phyloP scores from a whole-genome alignment of 2,329 filamentous ascomycete species.

The Zasmidium angulare region DNA sequence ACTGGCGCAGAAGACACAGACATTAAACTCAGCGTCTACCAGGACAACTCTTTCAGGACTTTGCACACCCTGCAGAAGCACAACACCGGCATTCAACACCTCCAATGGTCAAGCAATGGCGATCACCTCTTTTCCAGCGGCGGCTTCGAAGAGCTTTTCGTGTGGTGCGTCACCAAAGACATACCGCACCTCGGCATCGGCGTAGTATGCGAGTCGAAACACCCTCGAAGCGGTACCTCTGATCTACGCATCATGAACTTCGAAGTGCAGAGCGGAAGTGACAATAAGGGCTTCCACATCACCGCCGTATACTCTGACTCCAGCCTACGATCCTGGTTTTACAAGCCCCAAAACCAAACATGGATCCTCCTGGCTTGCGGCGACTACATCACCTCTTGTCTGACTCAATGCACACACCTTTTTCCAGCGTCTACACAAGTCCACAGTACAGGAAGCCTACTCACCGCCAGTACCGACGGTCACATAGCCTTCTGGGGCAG shows the following conservation, averaged over 20 bases:
- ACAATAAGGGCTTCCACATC: constrained; percentile 56
- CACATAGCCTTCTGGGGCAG: constrained; percentile 63
- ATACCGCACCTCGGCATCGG: constrained; percentile 56
- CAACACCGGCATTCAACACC: constrained; percentile 76
- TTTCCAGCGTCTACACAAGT: neutral
- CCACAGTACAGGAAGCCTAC: constrained; percentile 49
- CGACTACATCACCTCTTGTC: constrained; percentile 57
- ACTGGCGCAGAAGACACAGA: constrained; percentile 71
- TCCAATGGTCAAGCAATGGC: constrained; percentile 69
- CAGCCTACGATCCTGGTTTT: constrained; percentile 57
- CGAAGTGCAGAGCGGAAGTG: constrained; percentile 49
- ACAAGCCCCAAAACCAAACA: constrained; percentile 6
- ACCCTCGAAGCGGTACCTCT: constrained; percentile 51
- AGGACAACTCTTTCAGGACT: constrained; percentile 44
- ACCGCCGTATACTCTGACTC: constrained; percentile 84
- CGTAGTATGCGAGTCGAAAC: constrained; percentile 52
- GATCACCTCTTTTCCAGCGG: constrained; percentile 79
- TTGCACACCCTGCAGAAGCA: constrained; percentile 72
- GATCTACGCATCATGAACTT: constrained; percentile 84
- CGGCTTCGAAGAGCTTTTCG: constrained; percentile 83
- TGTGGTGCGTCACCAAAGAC: constrained; percentile 66
- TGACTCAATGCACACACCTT: constrained; percentile 61
- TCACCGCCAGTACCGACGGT: constrained; percentile 82
- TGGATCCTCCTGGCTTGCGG: constrained; percentile 41
- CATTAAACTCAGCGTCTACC: constrained; percentile 69